These are phyloP conservation scores for Lactifluus pinguis DNA, from an alignment of 768 basidiomycete species.

Conservation along the genomic window DNA sequence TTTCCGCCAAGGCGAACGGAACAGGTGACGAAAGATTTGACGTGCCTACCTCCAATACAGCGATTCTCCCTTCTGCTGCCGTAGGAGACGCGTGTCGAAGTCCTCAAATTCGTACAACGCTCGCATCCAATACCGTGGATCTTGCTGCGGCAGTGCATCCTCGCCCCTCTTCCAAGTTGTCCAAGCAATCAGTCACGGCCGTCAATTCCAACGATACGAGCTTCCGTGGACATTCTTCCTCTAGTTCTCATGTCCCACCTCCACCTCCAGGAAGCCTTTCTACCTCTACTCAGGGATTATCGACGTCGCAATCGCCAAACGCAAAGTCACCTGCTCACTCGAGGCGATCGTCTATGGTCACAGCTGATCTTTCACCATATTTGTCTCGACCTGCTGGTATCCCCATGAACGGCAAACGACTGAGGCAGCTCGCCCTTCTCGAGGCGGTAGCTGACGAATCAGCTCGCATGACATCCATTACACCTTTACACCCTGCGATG, in stretches of 20 bases:
- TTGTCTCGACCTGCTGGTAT: constrained; percentile 45
- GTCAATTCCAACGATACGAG: neutral
- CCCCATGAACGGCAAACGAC: constrained; percentile 48
- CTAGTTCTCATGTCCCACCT: neutral
- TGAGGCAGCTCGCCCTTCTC: constrained; percentile 62
- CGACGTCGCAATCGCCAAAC: constrained; percentile 5
- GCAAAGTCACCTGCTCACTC: constrained; percentile 23
- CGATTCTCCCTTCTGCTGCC: neutral
- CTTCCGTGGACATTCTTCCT: neutral
- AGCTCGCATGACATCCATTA: constrained; percentile 41
- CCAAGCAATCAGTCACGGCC: neutral
- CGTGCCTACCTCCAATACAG: neutral
- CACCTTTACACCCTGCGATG: constrained; percentile 18
- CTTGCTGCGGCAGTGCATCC: neutral
- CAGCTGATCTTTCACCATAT: constrained; percentile 65
- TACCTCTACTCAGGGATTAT: constrained; percentile 9
- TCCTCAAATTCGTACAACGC: neutral
- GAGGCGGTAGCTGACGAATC: constrained; percentile 71
- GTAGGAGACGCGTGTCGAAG: neutral
- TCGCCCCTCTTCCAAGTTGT: neutral
- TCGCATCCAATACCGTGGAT: neutral
- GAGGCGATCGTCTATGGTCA: constrained; percentile 36
- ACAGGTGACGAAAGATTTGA: neutral
- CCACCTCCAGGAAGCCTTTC: neutral
- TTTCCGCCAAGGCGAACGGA: constrained; percentile 34